A percentile compares a stretch with the other conserved stretches of the same genome.
phyloP scores from a whole-genome alignment of 163 green algal species.

The Prototheca cutis region DNA sequence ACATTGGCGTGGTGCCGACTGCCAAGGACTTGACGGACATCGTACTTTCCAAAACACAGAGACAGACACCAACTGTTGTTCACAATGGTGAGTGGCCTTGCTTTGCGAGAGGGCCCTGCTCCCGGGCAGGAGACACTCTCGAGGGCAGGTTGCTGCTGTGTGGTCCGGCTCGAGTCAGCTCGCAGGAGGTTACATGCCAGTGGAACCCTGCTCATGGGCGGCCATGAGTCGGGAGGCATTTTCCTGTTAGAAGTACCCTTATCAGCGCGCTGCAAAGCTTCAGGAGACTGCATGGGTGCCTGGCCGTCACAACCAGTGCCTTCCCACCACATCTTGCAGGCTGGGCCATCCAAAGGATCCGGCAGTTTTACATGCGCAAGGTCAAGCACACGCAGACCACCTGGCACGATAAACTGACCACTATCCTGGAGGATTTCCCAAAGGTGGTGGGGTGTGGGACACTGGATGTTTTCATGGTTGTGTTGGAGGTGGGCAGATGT shows the following conservation, averaged over 20 bases:
- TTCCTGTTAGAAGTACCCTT: no score
- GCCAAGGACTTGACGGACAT: constrained; percentile 97
- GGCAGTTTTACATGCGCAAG: constrained; percentile 99
- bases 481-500: no score
- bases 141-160: no score
- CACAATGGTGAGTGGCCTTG: constrained; percentile 82
- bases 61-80: constrained; percentile 92
- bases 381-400: constrained; percentile 88
- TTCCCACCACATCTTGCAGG: no score
- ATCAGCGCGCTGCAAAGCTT: no score
- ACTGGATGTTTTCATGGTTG: no score
- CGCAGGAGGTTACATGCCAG: no score
- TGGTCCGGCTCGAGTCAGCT: no score
- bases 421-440: constrained; percentile 90
- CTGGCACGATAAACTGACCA: constrained; percentile 87
- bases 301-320: no score
- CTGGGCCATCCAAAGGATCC: constrained; percentile 88
- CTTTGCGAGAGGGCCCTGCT: no score
- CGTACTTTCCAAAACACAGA: constrained; percentile 91
- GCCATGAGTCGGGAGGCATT: not conserved
- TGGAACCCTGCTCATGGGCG: not conserved
- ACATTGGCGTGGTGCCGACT: constrained; percentile 80
- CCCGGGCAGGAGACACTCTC: no score
- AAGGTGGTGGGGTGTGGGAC: constrained; percentile 26
- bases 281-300: no score